A percentile compares a stretch with the other conserved stretches of the same genome.
Evolutionary conservation across 345 rosid species (phyloP).

Genomic region (Erysimum cheiranthoides): DNA sequence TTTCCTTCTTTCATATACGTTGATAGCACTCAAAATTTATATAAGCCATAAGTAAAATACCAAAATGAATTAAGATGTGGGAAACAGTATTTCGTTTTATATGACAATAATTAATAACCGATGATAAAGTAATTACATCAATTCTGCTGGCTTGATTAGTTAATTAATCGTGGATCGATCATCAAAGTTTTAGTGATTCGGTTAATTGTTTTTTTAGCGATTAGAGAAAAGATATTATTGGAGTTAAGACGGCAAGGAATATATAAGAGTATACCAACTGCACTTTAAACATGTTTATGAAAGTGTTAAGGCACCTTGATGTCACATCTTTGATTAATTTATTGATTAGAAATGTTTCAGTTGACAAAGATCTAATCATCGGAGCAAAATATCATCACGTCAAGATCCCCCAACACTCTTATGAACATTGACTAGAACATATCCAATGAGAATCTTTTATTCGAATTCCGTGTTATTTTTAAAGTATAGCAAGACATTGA

Average conservation of each 20-base stretch:
- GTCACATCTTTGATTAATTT: not conserved
- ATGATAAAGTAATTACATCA: not conserved
- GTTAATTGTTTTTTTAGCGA: not conserved
- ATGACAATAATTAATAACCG: not conserved
- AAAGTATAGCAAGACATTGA: not conserved
- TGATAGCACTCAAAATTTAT: constrained; percentile 6
- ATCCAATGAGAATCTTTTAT: not conserved
- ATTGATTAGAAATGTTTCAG: not conserved
- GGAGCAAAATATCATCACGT: not conserved
- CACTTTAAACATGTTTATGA: not conserved
- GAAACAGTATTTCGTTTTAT: not conserved
- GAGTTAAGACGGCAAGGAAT: not conserved
- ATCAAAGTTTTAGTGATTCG: not conserved
- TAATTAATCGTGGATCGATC: not conserved
- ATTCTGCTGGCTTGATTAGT: not conserved
- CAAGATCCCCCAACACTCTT: constrained; percentile 1
- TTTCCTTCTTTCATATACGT: constrained; percentile 24
- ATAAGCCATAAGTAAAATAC: not conserved
- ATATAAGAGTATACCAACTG: not conserved
- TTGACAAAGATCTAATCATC: not conserved
- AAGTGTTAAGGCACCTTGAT: constrained; percentile 11
- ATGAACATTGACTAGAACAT: not conserved
- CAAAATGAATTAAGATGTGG: not conserved
- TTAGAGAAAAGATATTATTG: not conserved
- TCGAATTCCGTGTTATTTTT: not conserved